Percentiles rank a stretch among this genome's conserved stretches.
Conservation (phyloP, 129 eudicot species). For the Helianthus tuberosus region DNA sequence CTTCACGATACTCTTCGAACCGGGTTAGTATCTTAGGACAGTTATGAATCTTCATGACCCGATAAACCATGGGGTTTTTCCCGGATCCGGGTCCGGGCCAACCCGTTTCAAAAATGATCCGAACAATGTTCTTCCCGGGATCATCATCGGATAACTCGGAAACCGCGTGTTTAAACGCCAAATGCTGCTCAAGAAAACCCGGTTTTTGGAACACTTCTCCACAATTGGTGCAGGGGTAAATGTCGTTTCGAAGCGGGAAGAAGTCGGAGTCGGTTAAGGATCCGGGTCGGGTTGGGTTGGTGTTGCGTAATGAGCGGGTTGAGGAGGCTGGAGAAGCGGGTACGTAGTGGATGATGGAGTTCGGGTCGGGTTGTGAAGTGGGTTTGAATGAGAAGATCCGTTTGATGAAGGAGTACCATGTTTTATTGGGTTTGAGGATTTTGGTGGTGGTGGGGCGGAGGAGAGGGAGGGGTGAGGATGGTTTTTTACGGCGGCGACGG, state of each 20-base stretch:
- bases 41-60: slow-evolving; percentile 83
- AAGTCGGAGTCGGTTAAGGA: slow-evolving; percentile 32
- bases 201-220: slow-evolving; percentile 72
- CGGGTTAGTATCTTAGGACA: slow-evolving; percentile 50
- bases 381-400: slow-evolving; percentile 44
- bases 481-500: slow-evolving; percentile 30
- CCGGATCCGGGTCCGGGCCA: slow-evolving; percentile 47
- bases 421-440: slow-evolving; percentile 43
- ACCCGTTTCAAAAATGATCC: slow-evolving; percentile 77
- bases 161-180: slow-evolving; percentile 64
- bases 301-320: slow-evolving; percentile 33
- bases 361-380: slow-evolving; percentile 14
- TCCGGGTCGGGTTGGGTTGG: slow-evolving; percentile 28
- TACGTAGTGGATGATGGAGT: slow-evolving; percentile 33
- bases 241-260: slow-evolving; percentile 58
- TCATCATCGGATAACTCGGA: slow-evolving; percentile 78
- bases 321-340: slow-evolving; percentile 41
- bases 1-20: slow-evolving; percentile 82
- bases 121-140: slow-evolving; percentile 71
- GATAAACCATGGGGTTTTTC: slow-evolving; percentile 47
- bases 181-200: slow-evolving; percentile 66
- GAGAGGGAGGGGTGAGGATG: slow-evolving; percentile 43
- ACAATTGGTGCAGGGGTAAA: slow-evolving; percentile 72
- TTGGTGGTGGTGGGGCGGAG: slow-evolving; percentile 41
- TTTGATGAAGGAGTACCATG: slow-evolving; percentile 49